Evolutionary conservation across 441 rosid genomes (phyloP).

Genomic region (Hypseocharis bilobata): DNA sequence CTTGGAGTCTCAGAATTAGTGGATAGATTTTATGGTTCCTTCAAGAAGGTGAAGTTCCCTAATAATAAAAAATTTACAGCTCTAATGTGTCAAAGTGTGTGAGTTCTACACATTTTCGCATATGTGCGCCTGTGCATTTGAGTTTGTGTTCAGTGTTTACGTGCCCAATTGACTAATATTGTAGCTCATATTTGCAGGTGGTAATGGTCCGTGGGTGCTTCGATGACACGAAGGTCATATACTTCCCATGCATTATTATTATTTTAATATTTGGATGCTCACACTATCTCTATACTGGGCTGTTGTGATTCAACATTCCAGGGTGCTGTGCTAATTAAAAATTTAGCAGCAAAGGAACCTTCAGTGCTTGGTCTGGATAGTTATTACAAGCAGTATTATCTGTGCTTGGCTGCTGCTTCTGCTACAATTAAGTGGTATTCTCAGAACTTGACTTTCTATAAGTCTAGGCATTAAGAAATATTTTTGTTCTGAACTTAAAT

Average conservation of each 20-base stretch:
- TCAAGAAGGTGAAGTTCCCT: conserved; percentile 53
- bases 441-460: conserved; percentile 14
- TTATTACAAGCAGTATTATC: conserved; percentile 93
- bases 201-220: conserved; percentile 85
- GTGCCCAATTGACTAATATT: conserved; percentile 12
- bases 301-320: conserved; percentile 30
- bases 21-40: conserved; percentile 50
- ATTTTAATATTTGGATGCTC: conserved; percentile 18
- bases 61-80: conserved; percentile 1
- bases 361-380: conserved; percentile 84
- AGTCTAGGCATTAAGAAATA: too few relatives aligned
- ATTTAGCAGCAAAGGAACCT: conserved; percentile 78
- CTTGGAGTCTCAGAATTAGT: conserved; percentile 83
- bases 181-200: conserved; percentile 41
- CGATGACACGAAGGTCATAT: conserved; percentile 84
- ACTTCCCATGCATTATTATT: conserved; percentile 4
- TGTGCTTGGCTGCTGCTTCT: conserved; percentile 84
- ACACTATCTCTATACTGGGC: conserved; percentile 14
- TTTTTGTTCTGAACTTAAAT: conserved; percentile 14
- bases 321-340: conserved; percentile 81
- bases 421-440: conserved; percentile 83
- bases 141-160: conserved; percentile 10
- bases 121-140: neutral
- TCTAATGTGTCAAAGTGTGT: too few relatives aligned
- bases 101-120: neutral